Evolutionary conservation across 352 stramenopile species (phyloP), one percentile per base, ranked within the genome.

Genomic region (Phytophthora citrophthora): DNA sequence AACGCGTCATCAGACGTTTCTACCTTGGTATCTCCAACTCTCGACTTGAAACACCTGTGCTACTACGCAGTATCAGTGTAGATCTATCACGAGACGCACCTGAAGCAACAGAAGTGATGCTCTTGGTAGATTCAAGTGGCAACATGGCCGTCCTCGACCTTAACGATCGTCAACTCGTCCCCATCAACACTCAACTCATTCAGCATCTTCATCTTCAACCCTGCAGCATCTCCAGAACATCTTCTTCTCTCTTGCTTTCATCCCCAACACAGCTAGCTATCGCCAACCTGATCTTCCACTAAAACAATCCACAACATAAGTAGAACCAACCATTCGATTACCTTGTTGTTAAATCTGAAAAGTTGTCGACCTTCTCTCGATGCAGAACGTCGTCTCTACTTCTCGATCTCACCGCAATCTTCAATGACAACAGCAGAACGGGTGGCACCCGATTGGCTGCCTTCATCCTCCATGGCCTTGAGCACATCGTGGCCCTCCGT

Each of bases 401-500:
- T 57, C 47, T 68, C 79, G 18, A 99, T 49, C 77, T 99, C 95
- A 41, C 98, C 98, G 68, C 91, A 99, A 79, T 99, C 97, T 61
- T 96, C 95, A 65, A 99, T 97, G 12, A 98, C 76, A 36, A 99
- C 92, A 40, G 72, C 50, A 0, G 67, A 59, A 27, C 83, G 66
- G 15, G 83, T 95, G 36, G 95, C 92, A 24, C 98, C 98, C 59
- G 79, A 97, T 53, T 90, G 79, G 56, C 77, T 97, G 61, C 98
- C 98, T 56, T 99, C 71, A 24, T 58, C 68, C 77, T 99, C 98
- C 72, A 99, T 98, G 53, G 77, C 83, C 66, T 98, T 89, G 5
- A 99, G 91, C 68, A 99, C 89, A 55, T 99, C 97, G 55, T 98
- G 79, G 32, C 97, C 97, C 53, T 99, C 94, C 16, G 95, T 85